These are phyloP conservation scores for Picochlorum sp. DNA, from an alignment of 139 green algal genomes.

Conservation along the genomic window DNA sequence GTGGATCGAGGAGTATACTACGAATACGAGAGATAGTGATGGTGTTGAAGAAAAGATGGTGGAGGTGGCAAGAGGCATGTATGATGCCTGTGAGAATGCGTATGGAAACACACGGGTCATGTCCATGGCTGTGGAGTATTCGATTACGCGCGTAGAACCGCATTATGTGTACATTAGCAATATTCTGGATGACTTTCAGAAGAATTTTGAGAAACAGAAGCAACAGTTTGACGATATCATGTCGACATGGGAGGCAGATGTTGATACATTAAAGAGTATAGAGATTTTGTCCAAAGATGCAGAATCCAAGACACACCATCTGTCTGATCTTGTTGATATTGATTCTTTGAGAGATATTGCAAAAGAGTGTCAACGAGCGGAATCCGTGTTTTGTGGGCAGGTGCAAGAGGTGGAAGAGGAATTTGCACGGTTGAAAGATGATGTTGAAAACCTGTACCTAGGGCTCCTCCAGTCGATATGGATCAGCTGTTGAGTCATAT, in stretches of 20 bases:
- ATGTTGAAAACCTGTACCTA: constrained; percentile 80
- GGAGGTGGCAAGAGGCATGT: constrained; percentile 16
- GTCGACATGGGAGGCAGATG: constrained; percentile 57
- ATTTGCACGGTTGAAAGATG: constrained; percentile 51
- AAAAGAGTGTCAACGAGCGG: constrained; percentile 41
- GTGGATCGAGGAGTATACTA: too few species aligned
- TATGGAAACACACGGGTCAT: constrained; percentile 75
- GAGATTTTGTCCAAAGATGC: background rate
- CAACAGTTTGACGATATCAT: constrained; percentile 44
- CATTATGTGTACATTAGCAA: constrained; percentile 74
- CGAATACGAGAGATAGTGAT: too few species aligned
- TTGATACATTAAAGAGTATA: constrained; percentile 45
- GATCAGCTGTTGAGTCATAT: constrained; percentile 49
- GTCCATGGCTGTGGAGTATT: constrained; percentile 66
- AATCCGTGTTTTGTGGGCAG: constrained; percentile 49
- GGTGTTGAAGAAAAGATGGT: background rate
- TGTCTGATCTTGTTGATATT: constrained; percentile 59
- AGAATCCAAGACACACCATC: background rate
- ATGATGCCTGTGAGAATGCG: constrained; percentile 28
- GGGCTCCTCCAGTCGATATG: constrained; percentile 63
- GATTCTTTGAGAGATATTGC: constrained; percentile 50
- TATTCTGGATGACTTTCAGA: constrained; percentile 48
- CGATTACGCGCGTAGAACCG: constrained; percentile 74
- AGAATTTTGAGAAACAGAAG: constrained; percentile 25
- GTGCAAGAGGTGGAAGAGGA: constrained; percentile 59